A percentile compares a stretch with the other conserved stretches of the same genome.
Conservation (phyloP, 2,329 filamentous ascomycete genomes). For the Cadophora malorum region DNA sequence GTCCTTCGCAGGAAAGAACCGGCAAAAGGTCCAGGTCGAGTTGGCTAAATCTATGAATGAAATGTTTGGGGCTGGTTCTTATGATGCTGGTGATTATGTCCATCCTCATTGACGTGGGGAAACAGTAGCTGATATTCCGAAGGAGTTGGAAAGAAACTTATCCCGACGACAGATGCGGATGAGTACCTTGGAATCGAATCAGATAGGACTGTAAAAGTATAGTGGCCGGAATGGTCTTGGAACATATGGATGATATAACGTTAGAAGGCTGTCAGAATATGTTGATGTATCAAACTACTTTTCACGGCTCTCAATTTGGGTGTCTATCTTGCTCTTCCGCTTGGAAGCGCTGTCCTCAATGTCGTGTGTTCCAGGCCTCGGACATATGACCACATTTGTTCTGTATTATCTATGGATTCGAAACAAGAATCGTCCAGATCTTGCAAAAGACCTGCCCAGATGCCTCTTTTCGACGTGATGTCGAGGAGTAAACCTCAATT, state of each 20-base stretch:
- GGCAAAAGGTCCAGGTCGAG: not conserved
- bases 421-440: no score
- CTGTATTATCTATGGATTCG: no score
- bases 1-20: not conserved
- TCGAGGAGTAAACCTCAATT: not conserved
- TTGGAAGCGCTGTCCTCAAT: no score
- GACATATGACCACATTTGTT: no score
- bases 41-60: slow-evolving; percentile 16
- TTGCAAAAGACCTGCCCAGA: no score
- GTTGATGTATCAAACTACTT: not conserved
- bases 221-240: not conserved
- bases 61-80: slow-evolving; percentile 20
- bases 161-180: not conserved
- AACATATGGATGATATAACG: no score
- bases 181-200: not conserved
- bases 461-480: not conserved
- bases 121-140: not conserved
- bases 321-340: not conserved
- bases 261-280: not conserved
- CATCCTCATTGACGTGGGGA: not conserved
- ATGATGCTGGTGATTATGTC: slow-evolving; percentile 5
- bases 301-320: not conserved
- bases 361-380: no score
- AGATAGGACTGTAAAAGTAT: not conserved
- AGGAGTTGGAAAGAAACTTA: not conserved